Percentiles rank a stretch among this genome's conserved stretches.
Evolutionary conservation across 2,329 filamentous ascomycete species (phyloP).

Genomic region (Diaporthe helianthi): DNA sequence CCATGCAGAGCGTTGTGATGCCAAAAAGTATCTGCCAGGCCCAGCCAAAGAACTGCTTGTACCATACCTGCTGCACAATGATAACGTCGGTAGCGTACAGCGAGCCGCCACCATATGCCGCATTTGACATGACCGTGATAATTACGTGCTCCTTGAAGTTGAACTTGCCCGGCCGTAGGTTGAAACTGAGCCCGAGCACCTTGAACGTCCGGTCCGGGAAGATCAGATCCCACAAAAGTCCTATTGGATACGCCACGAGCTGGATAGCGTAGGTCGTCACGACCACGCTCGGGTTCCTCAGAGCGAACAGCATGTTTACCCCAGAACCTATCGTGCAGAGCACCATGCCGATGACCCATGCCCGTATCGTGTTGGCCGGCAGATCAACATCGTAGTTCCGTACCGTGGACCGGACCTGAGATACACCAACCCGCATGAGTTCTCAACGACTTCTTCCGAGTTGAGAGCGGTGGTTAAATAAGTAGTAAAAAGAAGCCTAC

Average conservation of each 20-base stretch:
- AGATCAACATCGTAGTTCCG: constrained; percentile 70
- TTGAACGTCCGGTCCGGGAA: constrained; percentile 61
- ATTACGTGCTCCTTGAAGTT: constrained; percentile 69
- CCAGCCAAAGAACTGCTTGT: constrained; percentile 57
- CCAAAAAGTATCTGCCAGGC: constrained; percentile 61
- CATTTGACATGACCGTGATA: constrained; percentile 66
- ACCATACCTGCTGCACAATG: constrained; percentile 62
- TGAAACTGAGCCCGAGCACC: constrained; percentile 60
- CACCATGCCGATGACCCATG: constrained; percentile 67
- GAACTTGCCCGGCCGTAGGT: constrained; percentile 63
- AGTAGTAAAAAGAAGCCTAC: constrained; percentile 46
- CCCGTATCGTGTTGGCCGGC: constrained; percentile 69
- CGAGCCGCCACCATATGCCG: constrained; percentile 63
- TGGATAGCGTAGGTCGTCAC: constrained; percentile 69
- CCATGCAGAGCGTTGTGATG: constrained; percentile 67
- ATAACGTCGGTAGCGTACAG: constrained; percentile 63
- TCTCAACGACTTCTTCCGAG: background rate
- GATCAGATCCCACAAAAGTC: constrained; percentile 60
- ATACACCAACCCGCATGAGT: constrained; percentile 33
- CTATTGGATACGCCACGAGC: constrained; percentile 66
- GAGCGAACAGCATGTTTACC: constrained; percentile 67
- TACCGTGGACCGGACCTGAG: constrained; percentile 68
- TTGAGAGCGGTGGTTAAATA: background rate
- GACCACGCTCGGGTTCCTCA: constrained; percentile 64
- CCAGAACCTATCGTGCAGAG: constrained; percentile 68